A percentile compares a stretch with the other conserved stretches of the same genome.
Conservation (phyloP, 495 filamentous ascomycete genomes). For the Durotheca rogersii region DNA sequence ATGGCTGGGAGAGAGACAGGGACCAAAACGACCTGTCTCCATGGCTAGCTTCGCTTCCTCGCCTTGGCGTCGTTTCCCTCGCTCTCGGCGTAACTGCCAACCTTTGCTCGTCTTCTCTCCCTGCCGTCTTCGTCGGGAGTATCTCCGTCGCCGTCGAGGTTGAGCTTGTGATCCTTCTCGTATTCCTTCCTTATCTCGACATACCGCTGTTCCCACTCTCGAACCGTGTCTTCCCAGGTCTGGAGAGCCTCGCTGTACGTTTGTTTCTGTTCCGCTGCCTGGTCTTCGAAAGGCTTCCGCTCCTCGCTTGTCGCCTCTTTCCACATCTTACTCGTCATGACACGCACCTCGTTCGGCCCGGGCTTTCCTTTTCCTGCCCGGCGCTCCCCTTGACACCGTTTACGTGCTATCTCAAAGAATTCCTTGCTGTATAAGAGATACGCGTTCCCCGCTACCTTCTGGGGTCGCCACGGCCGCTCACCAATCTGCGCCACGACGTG, state of each 20-base stretch:
- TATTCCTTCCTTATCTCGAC: slow-evolving; percentile 60
- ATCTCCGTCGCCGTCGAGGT: slow-evolving; percentile 24
- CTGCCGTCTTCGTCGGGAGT: slow-evolving; percentile 21
- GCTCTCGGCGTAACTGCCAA: slow-evolving; percentile 45
- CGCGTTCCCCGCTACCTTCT: slow-evolving; percentile 67
- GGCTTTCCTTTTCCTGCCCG: slow-evolving; percentile 64
- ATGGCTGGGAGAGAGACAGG: too few relatives aligned
- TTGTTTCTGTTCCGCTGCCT: slow-evolving; percentile 66
- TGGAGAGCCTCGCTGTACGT: slow-evolving; percentile 58
- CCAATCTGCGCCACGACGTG: slow-evolving; percentile 70
- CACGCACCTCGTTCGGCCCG: slow-evolving; percentile 77
- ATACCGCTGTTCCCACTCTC: slow-evolving; percentile 70
- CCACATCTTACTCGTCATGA: slow-evolving; percentile 86
- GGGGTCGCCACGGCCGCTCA: slow-evolving; percentile 66
- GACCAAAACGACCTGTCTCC: background rate
- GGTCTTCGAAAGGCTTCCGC: slow-evolving; percentile 72
- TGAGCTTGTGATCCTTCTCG: slow-evolving; percentile 58
- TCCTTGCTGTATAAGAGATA: slow-evolving; percentile 80
- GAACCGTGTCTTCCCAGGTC: slow-evolving; percentile 57
- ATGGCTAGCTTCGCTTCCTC: slow-evolving; percentile 3
- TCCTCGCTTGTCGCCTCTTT: slow-evolving; percentile 66
- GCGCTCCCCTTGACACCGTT: slow-evolving; percentile 66
- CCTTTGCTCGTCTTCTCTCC: slow-evolving; percentile 34
- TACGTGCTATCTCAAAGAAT: slow-evolving; percentile 72
- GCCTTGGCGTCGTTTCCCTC: slow-evolving; percentile 34